Percentiles rank a stretch among this genome's conserved stretches.
phyloP scores from a whole-genome alignment of 441 rosid genomes.

The Biscutella auriculata region DNA sequence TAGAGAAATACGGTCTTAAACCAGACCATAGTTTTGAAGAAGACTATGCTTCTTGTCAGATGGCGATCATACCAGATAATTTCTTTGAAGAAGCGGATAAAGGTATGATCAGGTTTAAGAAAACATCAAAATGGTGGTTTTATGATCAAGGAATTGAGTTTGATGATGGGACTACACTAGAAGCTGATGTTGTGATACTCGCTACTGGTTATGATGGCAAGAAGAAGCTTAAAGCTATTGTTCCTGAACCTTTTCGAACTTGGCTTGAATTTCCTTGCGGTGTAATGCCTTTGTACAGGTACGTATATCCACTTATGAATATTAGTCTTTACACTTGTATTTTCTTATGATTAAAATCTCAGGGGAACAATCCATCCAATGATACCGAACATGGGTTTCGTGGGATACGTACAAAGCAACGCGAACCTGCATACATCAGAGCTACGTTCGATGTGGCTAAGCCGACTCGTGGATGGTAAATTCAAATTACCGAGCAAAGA shows the following conservation, averaged over 20 bases:
- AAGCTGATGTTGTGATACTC: slow-evolving; percentile 74
- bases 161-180: slow-evolving; percentile 46
- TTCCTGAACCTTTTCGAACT: slow-evolving; percentile 64
- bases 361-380: slow-evolving; percentile 86
- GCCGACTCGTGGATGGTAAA: slow-evolving; percentile 28
- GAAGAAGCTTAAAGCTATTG: slow-evolving; percentile 55
- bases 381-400: slow-evolving; percentile 78
- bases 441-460: slow-evolving; percentile 59
- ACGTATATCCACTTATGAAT: not conserved
- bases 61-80: slow-evolving; percentile 68
- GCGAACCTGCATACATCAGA: slow-evolving; percentile 71
- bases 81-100: slow-evolving; percentile 79
- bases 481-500: slow-evolving; percentile 46
- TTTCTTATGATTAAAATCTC: not conserved
- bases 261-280: slow-evolving; percentile 50
- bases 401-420: slow-evolving; percentile 69
- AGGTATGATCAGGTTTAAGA: slow-evolving; percentile 64
- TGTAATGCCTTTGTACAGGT: slow-evolving; percentile 75
- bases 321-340: not conserved
- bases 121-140: slow-evolving; percentile 63
- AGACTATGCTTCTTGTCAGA: slow-evolving; percentile 85
- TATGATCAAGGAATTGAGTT: slow-evolving; percentile 52
- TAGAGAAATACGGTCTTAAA: slow-evolving; percentile 60
- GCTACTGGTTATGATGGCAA: slow-evolving; percentile 83
- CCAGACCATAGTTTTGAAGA: slow-evolving; percentile 79